These are phyloP conservation scores for Gautieria morchelliformis DNA, from an alignment of 768 basidiomycete species.

Conservation along the genomic window DNA sequence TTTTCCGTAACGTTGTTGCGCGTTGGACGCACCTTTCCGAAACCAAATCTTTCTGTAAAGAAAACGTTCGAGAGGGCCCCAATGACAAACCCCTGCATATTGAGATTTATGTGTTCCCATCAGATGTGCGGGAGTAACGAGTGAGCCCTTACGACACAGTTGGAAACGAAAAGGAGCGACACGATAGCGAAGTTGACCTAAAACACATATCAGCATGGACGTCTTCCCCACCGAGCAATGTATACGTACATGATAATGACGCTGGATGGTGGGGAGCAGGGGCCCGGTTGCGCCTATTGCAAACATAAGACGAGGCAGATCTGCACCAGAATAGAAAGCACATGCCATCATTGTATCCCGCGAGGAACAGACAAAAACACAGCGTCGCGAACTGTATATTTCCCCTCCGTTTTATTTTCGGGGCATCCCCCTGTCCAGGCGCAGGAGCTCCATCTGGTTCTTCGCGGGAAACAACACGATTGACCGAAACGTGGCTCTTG, in stretches of 20 bases:
- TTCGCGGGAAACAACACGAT: background rate
- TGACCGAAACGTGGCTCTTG: background rate
- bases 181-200: conserved; percentile 35
- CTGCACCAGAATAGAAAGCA: background rate
- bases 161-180: conserved; percentile 50
- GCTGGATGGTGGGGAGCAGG: conserved; percentile 61
- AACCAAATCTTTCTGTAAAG: conserved; percentile 34
- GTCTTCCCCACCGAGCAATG: background rate
- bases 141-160: conserved; percentile 17
- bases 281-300: conserved; percentile 45
- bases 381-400: conserved; percentile 43
- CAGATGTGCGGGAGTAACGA: background rate
- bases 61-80: conserved; percentile 40
- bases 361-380: conserved; percentile 48
- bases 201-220: background rate
- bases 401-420: conserved; percentile 14
- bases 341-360: conserved; percentile 68
- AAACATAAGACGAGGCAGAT: background rate
- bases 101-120: conserved; percentile 11
- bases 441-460: background rate
- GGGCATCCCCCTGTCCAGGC: background rate
- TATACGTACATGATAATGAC: conserved; percentile 35
- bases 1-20: background rate
- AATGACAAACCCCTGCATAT: conserved; percentile 34
- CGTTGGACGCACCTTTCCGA: conserved; percentile 32